Conservation (phyloP, 169 alveolate species). For the Plasmodium vivax region DNA sequence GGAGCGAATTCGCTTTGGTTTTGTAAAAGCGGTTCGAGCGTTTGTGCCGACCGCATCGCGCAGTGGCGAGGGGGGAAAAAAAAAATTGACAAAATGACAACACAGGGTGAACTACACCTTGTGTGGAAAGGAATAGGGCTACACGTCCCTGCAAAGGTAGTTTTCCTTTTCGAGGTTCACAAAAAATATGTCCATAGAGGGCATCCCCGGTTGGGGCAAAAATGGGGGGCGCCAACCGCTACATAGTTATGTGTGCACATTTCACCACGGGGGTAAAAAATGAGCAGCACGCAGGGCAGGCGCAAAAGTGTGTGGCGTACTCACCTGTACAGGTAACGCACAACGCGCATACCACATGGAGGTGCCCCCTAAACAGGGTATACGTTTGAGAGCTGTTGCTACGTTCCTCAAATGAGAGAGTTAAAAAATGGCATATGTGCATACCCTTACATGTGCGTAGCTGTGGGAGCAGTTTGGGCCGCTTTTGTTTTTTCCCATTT, state of each 20-base stretch:
- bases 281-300: too few species aligned
- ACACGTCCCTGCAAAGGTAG: neutral
- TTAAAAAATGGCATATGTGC: neutral
- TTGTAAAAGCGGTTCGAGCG: conserved; percentile 5
- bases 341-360: too few species aligned
- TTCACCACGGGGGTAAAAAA: neutral
- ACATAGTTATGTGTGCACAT: neutral
- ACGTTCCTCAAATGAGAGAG: too few species aligned
- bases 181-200: neutral
- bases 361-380: too few species aligned
- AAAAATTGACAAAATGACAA: neutral
- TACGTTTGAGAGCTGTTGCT: too few species aligned
- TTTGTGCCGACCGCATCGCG: neutral
- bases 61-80: neutral
- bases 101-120: neutral
- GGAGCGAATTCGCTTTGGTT: neutral
- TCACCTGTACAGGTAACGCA: too few species aligned
- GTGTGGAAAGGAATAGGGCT: neutral
- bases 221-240: neutral
- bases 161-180: neutral
- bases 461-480: neutral
- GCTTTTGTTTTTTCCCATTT: neutral
- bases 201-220: neutral
- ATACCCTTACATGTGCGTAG: neutral
- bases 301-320: too few species aligned